Evolutionary conservation across 441 rosid genomes (phyloP).

Genomic region (Erodium trifolium): DNA sequence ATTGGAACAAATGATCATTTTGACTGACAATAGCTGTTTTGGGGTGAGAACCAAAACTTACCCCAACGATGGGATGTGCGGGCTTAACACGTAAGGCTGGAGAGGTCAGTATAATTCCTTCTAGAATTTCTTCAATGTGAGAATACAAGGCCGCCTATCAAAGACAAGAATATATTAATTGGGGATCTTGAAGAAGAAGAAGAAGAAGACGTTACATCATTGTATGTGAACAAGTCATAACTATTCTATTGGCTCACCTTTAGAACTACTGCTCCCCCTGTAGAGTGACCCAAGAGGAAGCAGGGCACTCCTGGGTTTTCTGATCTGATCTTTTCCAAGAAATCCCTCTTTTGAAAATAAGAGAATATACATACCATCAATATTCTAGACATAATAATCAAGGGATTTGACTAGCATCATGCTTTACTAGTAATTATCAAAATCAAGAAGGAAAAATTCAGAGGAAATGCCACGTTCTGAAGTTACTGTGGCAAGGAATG

Average conservation of each 20-base stretch:
- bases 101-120: constrained; percentile 76
- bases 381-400: no score
- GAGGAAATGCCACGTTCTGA: background rate
- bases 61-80: constrained; percentile 91
- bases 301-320: constrained; percentile 83
- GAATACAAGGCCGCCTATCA: constrained; percentile 60
- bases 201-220: no score
- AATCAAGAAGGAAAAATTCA: background rate
- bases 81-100: constrained; percentile 95
- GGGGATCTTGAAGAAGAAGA: background rate
- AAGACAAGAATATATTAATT: constrained; percentile 7
- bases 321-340: constrained; percentile 66
- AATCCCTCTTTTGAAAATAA: constrained; percentile 45
- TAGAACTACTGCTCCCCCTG: constrained; percentile 94
- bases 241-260: constrained; percentile 35
- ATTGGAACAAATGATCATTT: background rate
- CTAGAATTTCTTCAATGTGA: constrained; percentile 49
- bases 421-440: background rate
- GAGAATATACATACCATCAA: background rate
- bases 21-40: background rate
- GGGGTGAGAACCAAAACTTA: constrained; percentile 20
- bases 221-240: background rate
- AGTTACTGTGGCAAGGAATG: background rate
- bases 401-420: background rate
- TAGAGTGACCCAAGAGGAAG: constrained; percentile 94